phyloP scores from a whole-genome alignment of 345 rosid species.

The Populus simonii region DNA sequence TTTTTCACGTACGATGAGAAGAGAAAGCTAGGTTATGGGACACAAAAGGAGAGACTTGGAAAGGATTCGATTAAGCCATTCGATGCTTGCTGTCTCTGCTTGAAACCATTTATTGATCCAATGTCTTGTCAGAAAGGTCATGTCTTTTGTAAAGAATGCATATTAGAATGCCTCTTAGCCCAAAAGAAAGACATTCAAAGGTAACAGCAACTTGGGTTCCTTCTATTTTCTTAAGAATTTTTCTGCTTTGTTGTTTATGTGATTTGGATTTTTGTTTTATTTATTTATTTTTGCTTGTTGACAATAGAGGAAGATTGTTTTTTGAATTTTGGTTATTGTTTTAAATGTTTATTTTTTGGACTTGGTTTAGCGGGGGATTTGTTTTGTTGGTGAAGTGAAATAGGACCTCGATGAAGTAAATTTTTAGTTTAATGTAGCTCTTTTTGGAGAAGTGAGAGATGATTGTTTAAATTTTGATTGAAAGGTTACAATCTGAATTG shows the following conservation, averaged over 20 bases:
- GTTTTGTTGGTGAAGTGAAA: not conserved
- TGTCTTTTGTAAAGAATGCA: slow-evolving; percentile 86
- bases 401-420: not conserved
- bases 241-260: no score
- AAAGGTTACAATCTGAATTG: no score
- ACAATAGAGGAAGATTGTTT: not conserved
- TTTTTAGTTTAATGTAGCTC: no score
- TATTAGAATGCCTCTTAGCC: slow-evolving; percentile 75
- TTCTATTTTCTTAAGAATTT: no score
- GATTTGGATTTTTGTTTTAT: not conserved
- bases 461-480: no score
- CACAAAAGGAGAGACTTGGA: slow-evolving; percentile 93
- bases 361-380: not conserved
- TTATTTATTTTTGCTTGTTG: not conserved
- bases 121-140: slow-evolving; percentile 93
- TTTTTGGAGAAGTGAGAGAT: no score
- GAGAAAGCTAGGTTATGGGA: slow-evolving; percentile 86
- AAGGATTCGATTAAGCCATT: slow-evolving; percentile 93
- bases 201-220: slow-evolving; percentile 19
- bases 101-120: slow-evolving; percentile 84
- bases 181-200: slow-evolving; percentile 92
- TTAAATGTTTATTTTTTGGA: not conserved
- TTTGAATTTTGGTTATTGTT: not conserved
- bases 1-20: slow-evolving; percentile 98
- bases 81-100: slow-evolving; percentile 90